Evolutionary conservation across 2,329 filamentous ascomycete genomes (phyloP).

Genomic region (Diaporthe aspalathi): DNA sequence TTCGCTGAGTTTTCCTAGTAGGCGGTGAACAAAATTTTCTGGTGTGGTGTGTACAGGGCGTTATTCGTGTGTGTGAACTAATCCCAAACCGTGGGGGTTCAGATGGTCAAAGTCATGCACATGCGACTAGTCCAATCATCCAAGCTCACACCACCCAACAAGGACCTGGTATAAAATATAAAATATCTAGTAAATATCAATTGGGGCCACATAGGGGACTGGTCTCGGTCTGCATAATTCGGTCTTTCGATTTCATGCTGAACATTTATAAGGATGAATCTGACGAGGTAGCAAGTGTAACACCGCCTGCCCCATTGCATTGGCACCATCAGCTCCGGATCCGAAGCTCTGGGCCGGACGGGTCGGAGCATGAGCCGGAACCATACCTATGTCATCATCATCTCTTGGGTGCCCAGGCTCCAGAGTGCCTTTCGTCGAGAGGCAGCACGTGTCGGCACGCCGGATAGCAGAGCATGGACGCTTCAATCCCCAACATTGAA

Average conservation of each 20-base stretch:
- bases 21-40: conserved; percentile 23
- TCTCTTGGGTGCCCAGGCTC: neutral
- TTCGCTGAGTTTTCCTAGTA: too few relatives aligned
- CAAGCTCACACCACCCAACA: neutral
- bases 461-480: neutral
- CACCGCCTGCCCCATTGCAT: neutral
- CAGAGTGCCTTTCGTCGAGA: neutral
- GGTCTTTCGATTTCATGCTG: neutral
- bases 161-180: neutral
- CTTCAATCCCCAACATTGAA: neutral
- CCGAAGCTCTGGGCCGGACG: conserved; percentile 26
- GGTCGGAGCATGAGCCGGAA: conserved; percentile 19
- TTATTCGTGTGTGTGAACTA: neutral
- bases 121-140: neutral
- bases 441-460: neutral
- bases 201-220: neutral
- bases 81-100: conserved; percentile 17
- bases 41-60: neutral
- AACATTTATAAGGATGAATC: too few relatives aligned
- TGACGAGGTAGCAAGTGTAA: neutral
- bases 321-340: conserved; percentile 1
- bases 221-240: neutral
- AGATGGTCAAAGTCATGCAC: neutral
- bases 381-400: neutral
- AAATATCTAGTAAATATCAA: too few relatives aligned